Conservation (phyloP, 495 filamentous ascomycete species). For the Penicillium arizonense region DNA sequence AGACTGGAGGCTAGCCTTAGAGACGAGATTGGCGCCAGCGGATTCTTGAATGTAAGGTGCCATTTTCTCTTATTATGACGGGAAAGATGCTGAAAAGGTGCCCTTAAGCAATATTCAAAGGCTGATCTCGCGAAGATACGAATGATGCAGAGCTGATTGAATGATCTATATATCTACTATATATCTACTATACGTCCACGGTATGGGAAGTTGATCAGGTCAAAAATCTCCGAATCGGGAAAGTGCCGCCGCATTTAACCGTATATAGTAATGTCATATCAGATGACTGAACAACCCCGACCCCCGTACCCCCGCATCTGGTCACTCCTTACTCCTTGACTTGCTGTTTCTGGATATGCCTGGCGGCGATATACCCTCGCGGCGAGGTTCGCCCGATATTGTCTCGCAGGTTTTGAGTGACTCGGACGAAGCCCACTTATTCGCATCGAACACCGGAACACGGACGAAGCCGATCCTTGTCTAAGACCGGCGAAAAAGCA, state of each 20-base stretch:
- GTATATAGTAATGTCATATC: background rate
- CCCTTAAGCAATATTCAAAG: slow-evolving; percentile 2
- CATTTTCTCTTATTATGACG: slow-evolving; percentile 10
- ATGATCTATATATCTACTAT: slow-evolving; percentile 5
- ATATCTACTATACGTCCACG: background rate
- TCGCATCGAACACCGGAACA: background rate
- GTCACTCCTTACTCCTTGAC: background rate
- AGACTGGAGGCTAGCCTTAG: background rate
- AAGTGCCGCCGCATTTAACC: slow-evolving; percentile 4
- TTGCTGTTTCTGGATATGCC: slow-evolving; percentile 4
- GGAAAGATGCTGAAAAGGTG: background rate
- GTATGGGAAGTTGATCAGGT: background rate
- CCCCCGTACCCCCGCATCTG: background rate
- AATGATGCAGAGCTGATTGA: background rate
- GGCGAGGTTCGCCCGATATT: background rate
- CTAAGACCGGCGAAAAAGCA: background rate
- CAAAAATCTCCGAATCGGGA: slow-evolving; percentile 4
- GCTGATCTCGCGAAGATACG: slow-evolving; percentile 1
- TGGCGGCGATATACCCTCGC: background rate
- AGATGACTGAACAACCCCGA: background rate
- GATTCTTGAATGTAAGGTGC: slow-evolving; percentile 11
- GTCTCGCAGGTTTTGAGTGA: background rate
- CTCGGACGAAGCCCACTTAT: background rate
- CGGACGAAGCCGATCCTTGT: background rate
- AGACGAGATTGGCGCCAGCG: background rate